Evolutionary conservation across 2,329 filamentous ascomycete species (phyloP).

Genomic region (Madurella fahalii): DNA sequence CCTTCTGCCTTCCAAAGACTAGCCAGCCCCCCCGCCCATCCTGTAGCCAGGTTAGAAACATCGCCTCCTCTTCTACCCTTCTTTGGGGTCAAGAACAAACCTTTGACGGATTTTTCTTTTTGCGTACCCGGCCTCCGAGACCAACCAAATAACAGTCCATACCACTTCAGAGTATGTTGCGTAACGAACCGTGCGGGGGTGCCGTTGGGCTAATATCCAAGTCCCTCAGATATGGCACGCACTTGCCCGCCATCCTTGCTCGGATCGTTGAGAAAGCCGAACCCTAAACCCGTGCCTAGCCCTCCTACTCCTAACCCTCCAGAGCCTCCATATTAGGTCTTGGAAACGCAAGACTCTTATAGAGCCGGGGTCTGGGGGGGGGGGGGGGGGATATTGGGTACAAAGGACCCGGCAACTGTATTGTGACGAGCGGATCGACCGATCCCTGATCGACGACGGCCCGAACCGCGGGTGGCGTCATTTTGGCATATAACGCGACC

Average conservation of each 20-base stretch:
- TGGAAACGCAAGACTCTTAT: neutral
- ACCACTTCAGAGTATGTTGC: constrained; percentile 6
- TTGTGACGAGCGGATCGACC: constrained; percentile 9
- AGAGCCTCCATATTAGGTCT: constrained; percentile 15
- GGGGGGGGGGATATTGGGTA: neutral
- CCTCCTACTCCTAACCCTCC: constrained; percentile 27
- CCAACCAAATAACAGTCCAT: neutral
- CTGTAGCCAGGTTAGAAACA: neutral
- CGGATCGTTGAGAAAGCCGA: constrained; percentile 18
- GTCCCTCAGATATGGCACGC: constrained; percentile 12
- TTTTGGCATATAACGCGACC: constrained; percentile 8
- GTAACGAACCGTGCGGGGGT: constrained; percentile 1
- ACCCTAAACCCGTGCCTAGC: constrained; percentile 21
- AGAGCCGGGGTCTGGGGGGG: neutral
- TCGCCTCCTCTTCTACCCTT: neutral
- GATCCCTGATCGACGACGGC: constrained; percentile 18
- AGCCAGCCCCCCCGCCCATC: neutral
- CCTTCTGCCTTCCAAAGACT: neutral
- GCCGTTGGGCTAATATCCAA: constrained; percentile 5
- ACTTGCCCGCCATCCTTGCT: neutral
- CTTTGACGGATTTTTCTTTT: neutral
- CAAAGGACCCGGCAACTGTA: neutral
- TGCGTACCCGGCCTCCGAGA: neutral
- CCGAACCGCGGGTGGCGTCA: constrained; percentile 16
- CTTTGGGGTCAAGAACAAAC: neutral